These are phyloP conservation scores for Pythium brassicae DNA, from an alignment of 352 stramenopile species.

Conservation along the genomic window DNA sequence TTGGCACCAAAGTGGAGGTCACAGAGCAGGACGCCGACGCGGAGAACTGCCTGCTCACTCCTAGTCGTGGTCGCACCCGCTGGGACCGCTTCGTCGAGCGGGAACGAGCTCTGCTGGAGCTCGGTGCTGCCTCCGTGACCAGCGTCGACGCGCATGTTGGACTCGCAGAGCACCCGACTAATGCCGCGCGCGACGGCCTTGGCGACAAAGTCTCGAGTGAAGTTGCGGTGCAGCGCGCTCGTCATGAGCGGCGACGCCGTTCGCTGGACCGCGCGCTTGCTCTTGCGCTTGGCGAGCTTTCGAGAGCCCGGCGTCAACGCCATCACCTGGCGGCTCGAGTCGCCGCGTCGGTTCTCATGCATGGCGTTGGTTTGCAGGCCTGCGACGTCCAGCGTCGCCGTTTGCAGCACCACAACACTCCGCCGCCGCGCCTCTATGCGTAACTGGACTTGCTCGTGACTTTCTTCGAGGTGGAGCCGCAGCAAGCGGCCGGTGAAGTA, in stretches of 20 bases:
- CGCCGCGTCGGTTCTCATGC: not conserved
- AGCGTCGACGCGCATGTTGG: slow-evolving; percentile 18
- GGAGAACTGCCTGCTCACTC: slow-evolving; percentile 8
- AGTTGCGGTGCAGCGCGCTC: slow-evolving; percentile 15
- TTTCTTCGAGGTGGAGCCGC: slow-evolving; percentile 13
- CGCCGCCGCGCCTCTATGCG: slow-evolving; percentile 5
- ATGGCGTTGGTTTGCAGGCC: not conserved
- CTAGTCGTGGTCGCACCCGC: too few species aligned
- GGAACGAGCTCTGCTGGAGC: not conserved
- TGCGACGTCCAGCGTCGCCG: not conserved
- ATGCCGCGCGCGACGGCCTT: slow-evolving; percentile 21
- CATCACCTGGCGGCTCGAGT: not conserved
- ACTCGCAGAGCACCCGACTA: slow-evolving; percentile 31
- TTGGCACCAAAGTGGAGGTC: slow-evolving; percentile 35
- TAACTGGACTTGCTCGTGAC: slow-evolving; percentile 5
- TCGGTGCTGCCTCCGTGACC: not conserved
- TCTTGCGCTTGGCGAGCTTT: slow-evolving; percentile 1
- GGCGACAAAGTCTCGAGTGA: slow-evolving; percentile 30
- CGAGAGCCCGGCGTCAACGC: not conserved
- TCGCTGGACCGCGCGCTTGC: not conserved
- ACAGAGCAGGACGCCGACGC: slow-evolving; percentile 31
- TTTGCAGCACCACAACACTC: not conserved
- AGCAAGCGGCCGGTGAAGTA: slow-evolving; percentile 30
- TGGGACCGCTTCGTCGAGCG: not conserved
- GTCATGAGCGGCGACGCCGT: slow-evolving; percentile 11